These are phyloP conservation scores for Cordyceps cateniannulata DNA, from an alignment of 2,329 filamentous ascomycete genomes.

Conservation along the genomic window DNA sequence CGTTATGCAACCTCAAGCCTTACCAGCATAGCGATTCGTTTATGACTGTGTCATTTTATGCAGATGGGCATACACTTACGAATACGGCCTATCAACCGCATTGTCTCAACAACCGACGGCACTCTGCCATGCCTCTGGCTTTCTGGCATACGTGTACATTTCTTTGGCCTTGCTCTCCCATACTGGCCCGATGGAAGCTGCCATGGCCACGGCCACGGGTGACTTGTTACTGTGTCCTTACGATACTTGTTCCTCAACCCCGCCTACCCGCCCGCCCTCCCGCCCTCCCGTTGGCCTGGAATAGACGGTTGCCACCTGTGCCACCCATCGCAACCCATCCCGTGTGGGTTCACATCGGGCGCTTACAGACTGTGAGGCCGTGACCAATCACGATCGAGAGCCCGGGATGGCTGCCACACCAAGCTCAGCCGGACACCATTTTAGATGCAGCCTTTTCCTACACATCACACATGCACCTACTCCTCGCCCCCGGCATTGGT, in stretches of 20 bases:
- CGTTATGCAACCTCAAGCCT: background rate
- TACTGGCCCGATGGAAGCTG: background rate
- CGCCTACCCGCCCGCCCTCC: background rate
- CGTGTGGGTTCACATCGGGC: constrained; percentile 4
- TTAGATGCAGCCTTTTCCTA: background rate
- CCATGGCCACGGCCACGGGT: background rate
- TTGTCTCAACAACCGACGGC: background rate
- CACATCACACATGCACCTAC: background rate
- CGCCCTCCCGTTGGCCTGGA: background rate
- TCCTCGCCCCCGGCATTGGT: background rate
- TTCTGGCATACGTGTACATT: background rate
- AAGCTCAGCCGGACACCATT: background rate
- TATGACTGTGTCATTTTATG: background rate
- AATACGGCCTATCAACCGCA: background rate
- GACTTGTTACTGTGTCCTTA: background rate
- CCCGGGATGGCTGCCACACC: constrained; percentile 3
- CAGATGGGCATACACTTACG: background rate
- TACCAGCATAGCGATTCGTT: constrained; percentile 1
- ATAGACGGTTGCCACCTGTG: background rate
- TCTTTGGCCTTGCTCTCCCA: background rate
- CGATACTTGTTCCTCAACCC: background rate
- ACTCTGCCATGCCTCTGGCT: background rate
- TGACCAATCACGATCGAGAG: constrained; percentile 2
- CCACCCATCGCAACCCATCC: background rate
- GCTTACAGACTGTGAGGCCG: background rate